Base-by-base conservation (phyloP, 768 basidiomycete species). In the Gelatoporia subvermispora region DNA sequence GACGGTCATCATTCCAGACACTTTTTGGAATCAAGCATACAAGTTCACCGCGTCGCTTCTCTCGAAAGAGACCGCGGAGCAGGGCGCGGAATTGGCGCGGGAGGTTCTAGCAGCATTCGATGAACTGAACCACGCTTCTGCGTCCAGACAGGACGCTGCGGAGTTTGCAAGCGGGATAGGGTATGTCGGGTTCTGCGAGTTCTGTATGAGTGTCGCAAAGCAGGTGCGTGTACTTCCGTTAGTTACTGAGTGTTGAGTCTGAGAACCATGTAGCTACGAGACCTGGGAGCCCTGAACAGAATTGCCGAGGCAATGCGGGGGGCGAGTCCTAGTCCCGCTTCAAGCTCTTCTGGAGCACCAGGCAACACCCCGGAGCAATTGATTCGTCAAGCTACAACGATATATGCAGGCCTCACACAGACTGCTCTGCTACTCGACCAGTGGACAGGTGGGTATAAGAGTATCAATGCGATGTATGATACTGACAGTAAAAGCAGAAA, bases 1-100 rank as follows among this genome's bases (percentile, higher is more conserved):
- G 21, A 70, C 77, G 24, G 70, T 76, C 34, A 53, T 75, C 22
- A 72, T 77, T 41, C 65, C 81, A 2, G 68, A 68, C 41, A 75
- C 73, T 0, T 84, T 89, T 60, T 88, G 88, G 88, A 81, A 84
- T 41, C 88, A 90, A 57, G 72, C 62, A 22, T 70, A 71, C 48
- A 81, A 76, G 53, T 78, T 71, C 58, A 70, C 71, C 18, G 69
- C 61, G 13, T 62, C 72, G n/a, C 77, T 75, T 45, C 66, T 74
- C 49, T 47, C 41, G 54, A 47, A 44, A 48, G 45, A 43, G 46
- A 28, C 24, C 48, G 23, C 40, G 45, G 31, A 22, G 20, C 49
- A 34, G 22, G 38, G 34, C 31, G 13, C 34, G 41, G 38, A 22
- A 39, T 8, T 22, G 7, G 41, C 22, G 2, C 15, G 25, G 24